phyloP scores from a whole-genome alignment of 805 yeast genomes.

The Danielia oregonensis region DNA sequence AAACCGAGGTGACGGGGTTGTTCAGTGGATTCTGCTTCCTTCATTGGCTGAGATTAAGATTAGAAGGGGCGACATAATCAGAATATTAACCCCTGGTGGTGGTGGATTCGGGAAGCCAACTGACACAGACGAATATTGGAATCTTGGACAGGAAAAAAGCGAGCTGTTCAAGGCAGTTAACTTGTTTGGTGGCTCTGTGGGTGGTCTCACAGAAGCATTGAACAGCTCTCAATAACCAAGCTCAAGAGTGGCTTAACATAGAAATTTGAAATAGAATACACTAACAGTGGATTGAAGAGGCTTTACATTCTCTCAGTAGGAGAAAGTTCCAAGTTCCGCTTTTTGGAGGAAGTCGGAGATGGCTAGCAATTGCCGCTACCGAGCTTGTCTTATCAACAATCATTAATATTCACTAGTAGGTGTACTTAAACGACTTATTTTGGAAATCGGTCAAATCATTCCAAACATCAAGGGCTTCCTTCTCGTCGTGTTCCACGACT shows the following conservation, averaged over 20 bases:
- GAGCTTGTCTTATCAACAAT: too few relatives aligned
- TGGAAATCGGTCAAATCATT: slow-evolving; percentile 13
- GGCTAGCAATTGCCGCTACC: too few relatives aligned
- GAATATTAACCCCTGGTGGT: slow-evolving; percentile 80
- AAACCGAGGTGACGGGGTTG: slow-evolving; percentile 23
- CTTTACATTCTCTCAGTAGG: too few relatives aligned
- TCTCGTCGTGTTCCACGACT: not conserved
- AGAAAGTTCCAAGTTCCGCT: too few relatives aligned
- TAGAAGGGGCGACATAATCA: slow-evolving; percentile 59
- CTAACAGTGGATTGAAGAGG: too few relatives aligned
- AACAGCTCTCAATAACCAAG: not conserved
- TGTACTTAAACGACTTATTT: slow-evolving; percentile 7
- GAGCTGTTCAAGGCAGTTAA: not conserved
- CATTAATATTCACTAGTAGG: slow-evolving; percentile 2
- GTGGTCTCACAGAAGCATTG: not conserved
- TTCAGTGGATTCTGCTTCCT: slow-evolving; percentile 30
- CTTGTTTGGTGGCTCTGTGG: not conserved
- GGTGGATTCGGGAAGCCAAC: slow-evolving; percentile 65
- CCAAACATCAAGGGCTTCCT: slow-evolving; percentile 9
- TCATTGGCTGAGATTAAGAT: slow-evolving; percentile 69
- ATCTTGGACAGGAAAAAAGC: not conserved
- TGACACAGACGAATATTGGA: slow-evolving; percentile 1
- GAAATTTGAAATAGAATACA: too few relatives aligned
- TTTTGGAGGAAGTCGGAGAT: too few relatives aligned
- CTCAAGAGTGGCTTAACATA: too few relatives aligned